Conservation (phyloP, 345 rosid species). For the Salix arbutifolia region DNA sequence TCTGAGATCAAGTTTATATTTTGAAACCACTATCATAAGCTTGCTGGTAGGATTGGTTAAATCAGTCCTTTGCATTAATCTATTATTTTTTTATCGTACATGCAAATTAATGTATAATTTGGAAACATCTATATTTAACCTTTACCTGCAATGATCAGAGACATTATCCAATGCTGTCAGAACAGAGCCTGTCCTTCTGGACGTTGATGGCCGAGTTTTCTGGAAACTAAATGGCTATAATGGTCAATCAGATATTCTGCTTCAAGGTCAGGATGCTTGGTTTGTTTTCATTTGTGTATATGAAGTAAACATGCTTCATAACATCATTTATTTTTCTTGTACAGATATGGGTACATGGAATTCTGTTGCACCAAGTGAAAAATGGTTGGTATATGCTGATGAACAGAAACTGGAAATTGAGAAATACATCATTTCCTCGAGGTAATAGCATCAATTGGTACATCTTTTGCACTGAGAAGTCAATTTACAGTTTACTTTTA, state of each 20-base stretch:
- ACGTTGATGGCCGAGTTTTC: constrained; percentile 44
- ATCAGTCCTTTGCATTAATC: neutral
- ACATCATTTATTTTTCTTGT: neutral
- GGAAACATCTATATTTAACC: neutral
- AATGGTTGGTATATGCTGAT: constrained; percentile 53
- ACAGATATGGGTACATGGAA: constrained; percentile 44
- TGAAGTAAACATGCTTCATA: neutral
- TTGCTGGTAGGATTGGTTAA: neutral
- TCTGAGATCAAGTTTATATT: neutral
- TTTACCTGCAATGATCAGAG: constrained; percentile 27
- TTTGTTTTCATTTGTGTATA: neutral
- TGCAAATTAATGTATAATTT: neutral
- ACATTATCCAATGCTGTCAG: constrained; percentile 63
- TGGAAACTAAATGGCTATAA: constrained; percentile 57
- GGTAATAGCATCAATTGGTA: constrained; percentile 28
- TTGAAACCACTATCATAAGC: neutral
- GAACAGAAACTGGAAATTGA: constrained; percentile 57
- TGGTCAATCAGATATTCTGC: constrained; percentile 42
- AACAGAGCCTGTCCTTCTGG: constrained; percentile 49
- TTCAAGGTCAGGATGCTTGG: constrained; percentile 56
- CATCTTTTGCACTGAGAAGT: neutral
- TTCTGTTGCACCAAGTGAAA: constrained; percentile 40
- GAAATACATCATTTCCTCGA: constrained; percentile 45
- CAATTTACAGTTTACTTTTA: neutral
- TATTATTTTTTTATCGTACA: neutral